Evolutionary conservation across 345 rosid species (phyloP).

Genomic region (Citrus australasica): DNA sequence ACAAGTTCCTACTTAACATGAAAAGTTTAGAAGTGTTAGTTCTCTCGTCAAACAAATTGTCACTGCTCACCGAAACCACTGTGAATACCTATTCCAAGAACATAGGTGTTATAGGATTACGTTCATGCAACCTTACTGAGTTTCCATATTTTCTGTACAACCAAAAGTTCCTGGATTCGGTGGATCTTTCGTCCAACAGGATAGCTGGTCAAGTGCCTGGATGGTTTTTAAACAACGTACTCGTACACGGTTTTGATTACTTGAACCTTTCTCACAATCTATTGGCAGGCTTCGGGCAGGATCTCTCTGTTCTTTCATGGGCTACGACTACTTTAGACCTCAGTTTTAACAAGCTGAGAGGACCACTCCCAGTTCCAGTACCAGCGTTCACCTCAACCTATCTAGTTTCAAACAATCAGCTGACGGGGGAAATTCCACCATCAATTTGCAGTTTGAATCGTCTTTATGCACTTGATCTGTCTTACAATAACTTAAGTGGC

Average conservation of each 20-base stretch:
- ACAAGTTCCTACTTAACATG: neutral
- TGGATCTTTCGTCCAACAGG: constrained; percentile 20
- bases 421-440: constrained; percentile 18
- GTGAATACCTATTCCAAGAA: neutral
- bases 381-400: neutral
- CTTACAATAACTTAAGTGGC: neutral
- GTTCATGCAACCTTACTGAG: constrained; percentile 10
- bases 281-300: constrained; percentile 8
- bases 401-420: constrained; percentile 7
- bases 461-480: neutral
- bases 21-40: neutral
- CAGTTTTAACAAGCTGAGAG: neutral
- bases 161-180: neutral
- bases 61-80: neutral
- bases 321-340: neutral
- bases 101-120: accelerated
- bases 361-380: neutral
- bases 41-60: constrained; percentile 16
- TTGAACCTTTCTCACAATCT: constrained; percentile 1
- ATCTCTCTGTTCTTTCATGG: neutral
- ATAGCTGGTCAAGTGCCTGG: constrained; percentile 7
- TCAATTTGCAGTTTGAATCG: constrained; percentile 7
- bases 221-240: neutral
- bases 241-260: accelerated
- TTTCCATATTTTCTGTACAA: constrained; percentile 21